A percentile compares a stretch with the other conserved stretches of the same genome.
phyloP scores from a whole-genome alignment of 129 eudicot genomes.

The sunflower (Helianthus annuus) region HanXRQr2.0-SUNRISE NC_035443.2:10385301-10385800 shows the following conservation, averaged over 20 bases:
- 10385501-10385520: slow-evolving; percentile 73
- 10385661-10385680: slow-evolving; percentile 75
- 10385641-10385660: slow-evolving; percentile 79
- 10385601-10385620: slow-evolving; percentile 36
- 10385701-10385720: slow-evolving; percentile 99
- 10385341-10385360: slow-evolving; percentile 46
- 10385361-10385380: slow-evolving; percentile 47
- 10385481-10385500: neutral
- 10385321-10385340: slow-evolving; percentile 48
- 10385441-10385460: slow-evolving; percentile 14
- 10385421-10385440: slow-evolving; percentile 48
- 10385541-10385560: too few relatives aligned
- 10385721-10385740: slow-evolving; percentile 39
- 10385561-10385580: neutral
- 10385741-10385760: neutral
- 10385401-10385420: slow-evolving; percentile 74
- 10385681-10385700: slow-evolving; percentile 50
- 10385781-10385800: neutral
- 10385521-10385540: slow-evolving; percentile 7
- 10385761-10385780: neutral
- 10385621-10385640: slow-evolving; percentile 82
- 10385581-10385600: slow-evolving; percentile 52
- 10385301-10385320: slow-evolving; percentile 38
- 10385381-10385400: slow-evolving; percentile 60
- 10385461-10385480: slow-evolving; percentile 18